phyloP scores from a whole-genome alignment of 2,329 filamentous ascomycete genomes.

The Aspergillus ustus region DNA sequence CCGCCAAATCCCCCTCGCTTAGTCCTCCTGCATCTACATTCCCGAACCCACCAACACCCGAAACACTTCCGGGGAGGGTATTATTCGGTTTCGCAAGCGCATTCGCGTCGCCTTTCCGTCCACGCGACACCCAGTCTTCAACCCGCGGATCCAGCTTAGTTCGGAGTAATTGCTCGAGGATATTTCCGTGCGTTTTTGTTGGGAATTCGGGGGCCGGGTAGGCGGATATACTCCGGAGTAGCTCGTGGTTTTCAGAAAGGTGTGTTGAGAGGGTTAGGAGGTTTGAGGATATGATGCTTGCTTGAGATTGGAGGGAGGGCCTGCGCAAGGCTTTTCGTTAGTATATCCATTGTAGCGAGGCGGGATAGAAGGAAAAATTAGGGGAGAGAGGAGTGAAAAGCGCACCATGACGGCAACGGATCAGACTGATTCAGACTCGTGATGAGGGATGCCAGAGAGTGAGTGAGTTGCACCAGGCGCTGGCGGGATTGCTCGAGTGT shows the following conservation, averaged over 20 bases:
- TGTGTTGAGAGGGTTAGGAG: slow-evolving; percentile 69
- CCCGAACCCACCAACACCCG: slow-evolving; percentile 14
- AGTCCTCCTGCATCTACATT: slow-evolving; percentile 30
- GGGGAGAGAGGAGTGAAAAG: slow-evolving; percentile 43
- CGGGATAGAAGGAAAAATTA: neutral
- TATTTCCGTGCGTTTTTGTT: slow-evolving; percentile 63
- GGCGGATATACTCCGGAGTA: slow-evolving; percentile 72
- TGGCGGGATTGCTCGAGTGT: slow-evolving; percentile 72
- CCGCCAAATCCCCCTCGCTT: slow-evolving; percentile 56
- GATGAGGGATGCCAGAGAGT: slow-evolving; percentile 68
- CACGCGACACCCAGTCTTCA: slow-evolving; percentile 72
- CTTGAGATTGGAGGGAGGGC: slow-evolving; percentile 72
- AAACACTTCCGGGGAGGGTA: neutral
- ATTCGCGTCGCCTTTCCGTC: slow-evolving; percentile 43
- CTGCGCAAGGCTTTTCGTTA: slow-evolving; percentile 45
- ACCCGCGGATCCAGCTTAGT: slow-evolving; percentile 83
- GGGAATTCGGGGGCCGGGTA: slow-evolving; percentile 79
- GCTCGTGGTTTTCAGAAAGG: slow-evolving; percentile 66
- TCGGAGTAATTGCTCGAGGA: slow-evolving; percentile 72
- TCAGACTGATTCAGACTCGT: slow-evolving; percentile 65
- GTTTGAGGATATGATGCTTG: slow-evolving; percentile 72
- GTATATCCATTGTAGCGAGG: neutral
- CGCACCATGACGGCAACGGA: slow-evolving; percentile 66
- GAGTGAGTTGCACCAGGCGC: slow-evolving; percentile 69
- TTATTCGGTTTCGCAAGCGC: neutral